Percentiles rank a stretch among this genome's conserved stretches.
Conservation (phyloP, 768 basidiomycete species). For the Tulasnella sp. region DNA sequence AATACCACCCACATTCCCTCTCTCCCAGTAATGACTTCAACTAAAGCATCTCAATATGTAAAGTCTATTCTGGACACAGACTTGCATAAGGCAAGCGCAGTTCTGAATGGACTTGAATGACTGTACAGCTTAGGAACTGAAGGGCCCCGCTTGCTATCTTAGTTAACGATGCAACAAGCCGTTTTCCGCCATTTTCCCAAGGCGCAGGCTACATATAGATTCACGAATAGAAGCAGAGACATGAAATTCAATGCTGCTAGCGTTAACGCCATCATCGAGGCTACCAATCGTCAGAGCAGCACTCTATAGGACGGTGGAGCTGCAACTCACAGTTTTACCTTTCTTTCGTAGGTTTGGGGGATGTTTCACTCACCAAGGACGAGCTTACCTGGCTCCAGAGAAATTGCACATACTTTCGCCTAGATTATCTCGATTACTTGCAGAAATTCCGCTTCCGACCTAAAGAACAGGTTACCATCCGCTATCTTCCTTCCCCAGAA, state of each 20-base stretch:
- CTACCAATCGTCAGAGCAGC: constrained; percentile 57
- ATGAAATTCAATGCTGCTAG: constrained; percentile 68
- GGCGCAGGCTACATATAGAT: constrained; percentile 69
- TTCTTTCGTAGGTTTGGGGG: constrained; percentile 61
- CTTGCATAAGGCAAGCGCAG: constrained; percentile 77
- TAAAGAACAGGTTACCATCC: constrained; percentile 62
- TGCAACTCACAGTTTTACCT: constrained; percentile 20
- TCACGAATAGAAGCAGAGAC: constrained; percentile 73
- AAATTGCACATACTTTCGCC: constrained; percentile 74
- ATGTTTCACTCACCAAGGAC: constrained; percentile 58
- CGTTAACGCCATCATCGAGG: constrained; percentile 60
- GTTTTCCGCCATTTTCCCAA: constrained; percentile 77
- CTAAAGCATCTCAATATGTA: constrained; percentile 14
- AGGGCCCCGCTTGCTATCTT: not conserved
- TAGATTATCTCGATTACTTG: constrained; percentile 78
- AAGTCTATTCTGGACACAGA: constrained; percentile 87
- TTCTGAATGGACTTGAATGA: not conserved
- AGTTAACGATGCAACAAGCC: constrained; percentile 97
- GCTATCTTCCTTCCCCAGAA: constrained; percentile 56
- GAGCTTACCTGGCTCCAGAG: constrained; percentile 70
- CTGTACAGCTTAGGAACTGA: constrained; percentile 21
- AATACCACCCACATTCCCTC: not conserved
- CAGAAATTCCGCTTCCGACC: constrained; percentile 69
- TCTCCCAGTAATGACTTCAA: not conserved
- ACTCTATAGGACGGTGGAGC: not conserved